Percentiles rank a stretch among this genome's conserved stretches.
Evolutionary conservation across 306 rosid species (phyloP).

Genomic region (Corylus avellana): DNA sequence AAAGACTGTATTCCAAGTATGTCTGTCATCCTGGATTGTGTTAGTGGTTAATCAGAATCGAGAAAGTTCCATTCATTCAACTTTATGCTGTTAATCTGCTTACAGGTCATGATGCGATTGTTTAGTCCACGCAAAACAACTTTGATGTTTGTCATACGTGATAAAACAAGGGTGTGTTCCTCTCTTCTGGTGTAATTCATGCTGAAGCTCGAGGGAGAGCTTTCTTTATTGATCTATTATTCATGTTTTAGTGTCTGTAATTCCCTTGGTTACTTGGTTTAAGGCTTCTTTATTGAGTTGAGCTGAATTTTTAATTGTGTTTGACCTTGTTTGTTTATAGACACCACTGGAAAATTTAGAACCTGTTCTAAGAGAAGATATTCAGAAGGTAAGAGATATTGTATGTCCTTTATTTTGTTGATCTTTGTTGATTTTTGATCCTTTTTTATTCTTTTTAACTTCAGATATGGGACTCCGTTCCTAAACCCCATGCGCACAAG

Average conservation of each 20-base stretch:
- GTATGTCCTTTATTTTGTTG: slow-evolving; percentile 21
- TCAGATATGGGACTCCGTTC: slow-evolving; percentile 99
- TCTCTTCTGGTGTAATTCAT: slow-evolving; percentile 7
- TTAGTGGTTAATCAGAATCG: slow-evolving; percentile 12
- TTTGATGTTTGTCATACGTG: slow-evolving; percentile 92
- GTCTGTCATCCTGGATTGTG: slow-evolving; percentile 10
- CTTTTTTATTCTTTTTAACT: background rate
- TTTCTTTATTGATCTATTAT: slow-evolving; percentile 4
- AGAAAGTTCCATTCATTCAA: slow-evolving; percentile 12
- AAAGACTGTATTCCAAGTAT: slow-evolving; percentile 96
- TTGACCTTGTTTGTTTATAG: slow-evolving; percentile 44
- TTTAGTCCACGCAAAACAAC: slow-evolving; percentile 99
- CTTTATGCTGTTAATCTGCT: slow-evolving; percentile 26
- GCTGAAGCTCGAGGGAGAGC: slow-evolving; percentile 2
- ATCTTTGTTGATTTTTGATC: slow-evolving; percentile 15
- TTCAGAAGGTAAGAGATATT: slow-evolving; percentile 71
- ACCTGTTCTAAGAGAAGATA: slow-evolving; percentile 96
- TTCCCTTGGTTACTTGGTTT: slow-evolving; percentile 2
- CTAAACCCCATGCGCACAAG: slow-evolving; percentile 84
- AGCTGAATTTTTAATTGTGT: slow-evolving; percentile 21
- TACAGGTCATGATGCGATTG: slow-evolving; percentile 98
- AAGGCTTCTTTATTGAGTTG: slow-evolving; percentile 15
- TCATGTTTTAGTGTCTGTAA: slow-evolving; percentile 7
- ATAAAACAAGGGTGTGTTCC: slow-evolving; percentile 87
- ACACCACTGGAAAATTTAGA: slow-evolving; percentile 97